Evolutionary conservation across 805 yeast genomes (phyloP).

Genomic region (Hanseniaspora taiwanica): DNA sequence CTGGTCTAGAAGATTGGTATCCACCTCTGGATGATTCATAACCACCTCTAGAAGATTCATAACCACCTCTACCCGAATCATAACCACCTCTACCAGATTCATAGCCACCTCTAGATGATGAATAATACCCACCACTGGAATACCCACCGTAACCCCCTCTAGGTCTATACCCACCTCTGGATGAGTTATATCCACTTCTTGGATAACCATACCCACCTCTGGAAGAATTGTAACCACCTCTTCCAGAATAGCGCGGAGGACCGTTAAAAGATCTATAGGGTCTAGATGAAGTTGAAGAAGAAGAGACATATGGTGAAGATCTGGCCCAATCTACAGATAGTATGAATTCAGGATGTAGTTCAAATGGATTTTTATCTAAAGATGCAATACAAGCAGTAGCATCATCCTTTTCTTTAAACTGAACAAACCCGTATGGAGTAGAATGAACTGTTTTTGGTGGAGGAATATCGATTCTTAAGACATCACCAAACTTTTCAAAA

Average conservation of each 20-base stretch:
- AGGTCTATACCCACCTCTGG: slow-evolving; percentile 6
- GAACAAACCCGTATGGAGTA: slow-evolving; percentile 51
- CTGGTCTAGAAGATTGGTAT: slow-evolving; percentile 2
- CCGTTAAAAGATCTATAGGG: slow-evolving; percentile 3
- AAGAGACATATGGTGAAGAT: slow-evolving; percentile 34
- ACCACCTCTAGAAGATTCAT: slow-evolving; percentile 9
- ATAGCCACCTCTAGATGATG: slow-evolving; percentile 8
- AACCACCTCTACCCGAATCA: slow-evolving; percentile 12
- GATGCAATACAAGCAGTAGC: slow-evolving; percentile 40
- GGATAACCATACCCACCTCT: slow-evolving; percentile 8
- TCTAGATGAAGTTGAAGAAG: slow-evolving; percentile 4
- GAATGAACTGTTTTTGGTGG: slow-evolving; percentile 50
- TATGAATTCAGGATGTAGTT: slow-evolving; percentile 27
- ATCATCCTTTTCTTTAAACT: slow-evolving; percentile 37
- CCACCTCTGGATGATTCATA: slow-evolving; percentile 10
- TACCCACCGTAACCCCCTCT: not conserved
- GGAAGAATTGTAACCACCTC: not conserved
- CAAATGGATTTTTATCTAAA: slow-evolving; percentile 32
- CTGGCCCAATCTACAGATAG: slow-evolving; percentile 43
- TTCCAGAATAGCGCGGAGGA: not conserved
- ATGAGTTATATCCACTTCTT: slow-evolving; percentile 11
- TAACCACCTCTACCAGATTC: slow-evolving; percentile 11
- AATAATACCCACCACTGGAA: slow-evolving; percentile 8
- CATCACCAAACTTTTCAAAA: slow-evolving; percentile 47
- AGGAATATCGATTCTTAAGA: slow-evolving; percentile 47